Percentiles rank a stretch among this genome's conserved stretches.
Conservation (phyloP, 2,329 filamentous ascomycete genomes). For the Neurospora sp. region DNA sequence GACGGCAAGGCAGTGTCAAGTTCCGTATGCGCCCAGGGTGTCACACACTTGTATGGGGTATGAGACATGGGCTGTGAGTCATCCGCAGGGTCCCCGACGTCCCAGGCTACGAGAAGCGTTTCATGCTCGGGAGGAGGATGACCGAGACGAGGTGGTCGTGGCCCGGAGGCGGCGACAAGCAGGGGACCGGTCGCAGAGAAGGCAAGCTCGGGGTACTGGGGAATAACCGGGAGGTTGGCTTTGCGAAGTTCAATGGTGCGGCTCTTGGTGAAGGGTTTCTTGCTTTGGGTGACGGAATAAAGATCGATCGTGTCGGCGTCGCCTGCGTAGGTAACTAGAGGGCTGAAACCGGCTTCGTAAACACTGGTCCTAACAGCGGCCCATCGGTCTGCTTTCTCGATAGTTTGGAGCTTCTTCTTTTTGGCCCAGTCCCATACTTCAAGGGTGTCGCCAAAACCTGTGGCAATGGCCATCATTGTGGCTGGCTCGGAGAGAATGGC, state of each 20-base stretch:
- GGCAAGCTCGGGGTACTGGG: constrained; percentile 30
- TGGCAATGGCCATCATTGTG: constrained; percentile 28
- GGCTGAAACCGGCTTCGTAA: constrained; percentile 23
- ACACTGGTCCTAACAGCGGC: constrained; percentile 26
- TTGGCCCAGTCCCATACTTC: constrained; percentile 31
- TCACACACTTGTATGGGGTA: constrained; percentile 26
- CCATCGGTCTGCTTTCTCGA: constrained; percentile 29
- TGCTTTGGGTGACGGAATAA: constrained; percentile 21
- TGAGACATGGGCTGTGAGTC: constrained; percentile 10
- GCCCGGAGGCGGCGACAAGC: constrained; percentile 28
- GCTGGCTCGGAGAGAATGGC: constrained; percentile 29
- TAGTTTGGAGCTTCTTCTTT: constrained; percentile 29
- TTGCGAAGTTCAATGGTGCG: constrained; percentile 26
- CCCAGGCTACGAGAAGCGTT: constrained; percentile 30
- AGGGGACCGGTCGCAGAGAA: constrained; percentile 29
- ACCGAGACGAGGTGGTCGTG: constrained; percentile 27
- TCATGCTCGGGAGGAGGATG: constrained; percentile 28
- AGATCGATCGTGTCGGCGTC: constrained; percentile 25
- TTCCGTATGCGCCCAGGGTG: constrained; percentile 28
- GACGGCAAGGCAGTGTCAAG: constrained; percentile 30
- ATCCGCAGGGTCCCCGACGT: constrained; percentile 21
- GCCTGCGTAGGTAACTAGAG: constrained; percentile 27
- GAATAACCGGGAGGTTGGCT: constrained; percentile 26
- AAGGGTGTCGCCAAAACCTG: constrained; percentile 28
- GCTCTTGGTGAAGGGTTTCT: constrained; percentile 28